A percentile compares a stretch with the other conserved stretches of the same genome.
These are phyloP conservation scores for Circinella umbellata DNA, from an alignment of 371 early-diverging fungal species.

Conservation along the genomic window DNA sequence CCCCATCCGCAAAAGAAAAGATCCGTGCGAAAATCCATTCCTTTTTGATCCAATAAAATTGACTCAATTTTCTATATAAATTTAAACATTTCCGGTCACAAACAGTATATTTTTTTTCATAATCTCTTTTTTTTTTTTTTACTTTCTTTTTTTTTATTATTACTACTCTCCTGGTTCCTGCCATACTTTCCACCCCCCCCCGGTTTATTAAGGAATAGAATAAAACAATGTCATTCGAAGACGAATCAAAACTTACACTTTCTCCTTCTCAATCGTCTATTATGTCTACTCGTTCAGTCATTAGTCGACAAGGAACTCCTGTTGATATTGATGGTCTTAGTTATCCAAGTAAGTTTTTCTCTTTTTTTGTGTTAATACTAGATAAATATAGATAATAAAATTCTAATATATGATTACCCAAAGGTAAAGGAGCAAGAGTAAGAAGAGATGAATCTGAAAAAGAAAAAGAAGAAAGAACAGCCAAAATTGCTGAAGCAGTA, in stretches of 20 bases:
- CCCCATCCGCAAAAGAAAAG: not conserved
- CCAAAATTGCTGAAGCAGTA: conserved; percentile 86
- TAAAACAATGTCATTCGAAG: not conserved
- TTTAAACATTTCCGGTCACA: not conserved
- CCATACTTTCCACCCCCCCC: not conserved
- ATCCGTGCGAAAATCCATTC: conserved; percentile 8
- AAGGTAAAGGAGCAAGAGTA: conserved; percentile 71
- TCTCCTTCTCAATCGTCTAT: conserved; percentile 23
- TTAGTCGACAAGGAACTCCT: conserved; percentile 36
- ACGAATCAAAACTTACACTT: not conserved
- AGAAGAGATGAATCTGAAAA: conserved; percentile 81
- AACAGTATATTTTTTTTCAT: too few relatives aligned
- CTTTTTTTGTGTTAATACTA: not conserved
- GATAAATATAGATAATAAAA: not conserved
- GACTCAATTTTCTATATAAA: not conserved
- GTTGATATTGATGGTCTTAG: conserved; percentile 53
- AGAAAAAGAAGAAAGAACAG: conserved; percentile 68
- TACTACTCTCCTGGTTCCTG: not conserved
- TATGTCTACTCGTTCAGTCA: conserved; percentile 7
- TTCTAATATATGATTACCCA: not conserved
- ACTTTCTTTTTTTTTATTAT: not conserved
- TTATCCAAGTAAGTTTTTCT: conserved; percentile 49
- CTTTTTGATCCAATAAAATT: not conserved
- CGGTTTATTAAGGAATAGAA: not conserved
- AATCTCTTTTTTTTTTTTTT: conserved; percentile 6